Percentiles rank a stretch among this genome's conserved stretches.
Evolutionary conservation across 2,329 filamentous ascomycete species (phyloP).

Genomic region (Aspergillus sergii): DNA sequence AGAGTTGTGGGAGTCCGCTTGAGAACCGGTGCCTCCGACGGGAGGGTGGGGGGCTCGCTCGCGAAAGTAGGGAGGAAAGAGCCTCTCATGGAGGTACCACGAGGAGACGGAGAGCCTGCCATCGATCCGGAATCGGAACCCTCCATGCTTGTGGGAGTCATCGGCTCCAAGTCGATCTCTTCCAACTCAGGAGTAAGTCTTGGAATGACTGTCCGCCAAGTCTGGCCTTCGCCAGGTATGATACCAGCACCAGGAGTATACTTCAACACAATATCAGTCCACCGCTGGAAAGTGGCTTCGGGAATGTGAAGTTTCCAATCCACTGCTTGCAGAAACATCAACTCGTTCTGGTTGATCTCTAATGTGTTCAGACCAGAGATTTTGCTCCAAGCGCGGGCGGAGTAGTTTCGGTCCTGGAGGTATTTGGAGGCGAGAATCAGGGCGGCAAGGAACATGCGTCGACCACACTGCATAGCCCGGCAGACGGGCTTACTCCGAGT

Average conservation of each 20-base stretch:
- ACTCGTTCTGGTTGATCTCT: constrained; percentile 97
- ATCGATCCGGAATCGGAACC: constrained; percentile 28
- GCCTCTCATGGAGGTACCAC: constrained; percentile 17
- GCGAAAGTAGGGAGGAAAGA: constrained; percentile 16
- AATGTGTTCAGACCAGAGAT: constrained; percentile 92
- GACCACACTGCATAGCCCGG: constrained; percentile 88
- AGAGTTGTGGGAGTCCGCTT: constrained; percentile 48
- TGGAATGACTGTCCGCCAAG: constrained; percentile 55
- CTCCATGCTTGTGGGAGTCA: constrained; percentile 30
- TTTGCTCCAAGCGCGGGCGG: constrained; percentile 96
- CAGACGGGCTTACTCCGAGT: constrained; percentile 69
- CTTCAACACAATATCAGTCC: constrained; percentile 89
- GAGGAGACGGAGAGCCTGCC: constrained; percentile 35
- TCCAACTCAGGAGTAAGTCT: constrained; percentile 61
- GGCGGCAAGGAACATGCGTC: constrained; percentile 94
- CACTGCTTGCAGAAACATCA: constrained; percentile 84
- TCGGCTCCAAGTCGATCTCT: constrained; percentile 44
- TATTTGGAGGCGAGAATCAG: constrained; percentile 97
- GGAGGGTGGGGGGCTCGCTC: constrained; percentile 26
- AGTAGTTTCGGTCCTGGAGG: constrained; percentile 96
- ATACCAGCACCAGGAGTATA: constrained; percentile 66
- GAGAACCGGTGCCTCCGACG: constrained; percentile 33
- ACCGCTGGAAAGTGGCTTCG: constrained; percentile 83
- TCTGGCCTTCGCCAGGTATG: constrained; percentile 39
- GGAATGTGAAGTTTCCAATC: constrained; percentile 95